Percentiles rank a stretch among this genome's conserved stretches.
Evolutionary conservation across 305 asterid genomes (phyloP).

Genomic region (Fraxinus latifolia): DNA sequence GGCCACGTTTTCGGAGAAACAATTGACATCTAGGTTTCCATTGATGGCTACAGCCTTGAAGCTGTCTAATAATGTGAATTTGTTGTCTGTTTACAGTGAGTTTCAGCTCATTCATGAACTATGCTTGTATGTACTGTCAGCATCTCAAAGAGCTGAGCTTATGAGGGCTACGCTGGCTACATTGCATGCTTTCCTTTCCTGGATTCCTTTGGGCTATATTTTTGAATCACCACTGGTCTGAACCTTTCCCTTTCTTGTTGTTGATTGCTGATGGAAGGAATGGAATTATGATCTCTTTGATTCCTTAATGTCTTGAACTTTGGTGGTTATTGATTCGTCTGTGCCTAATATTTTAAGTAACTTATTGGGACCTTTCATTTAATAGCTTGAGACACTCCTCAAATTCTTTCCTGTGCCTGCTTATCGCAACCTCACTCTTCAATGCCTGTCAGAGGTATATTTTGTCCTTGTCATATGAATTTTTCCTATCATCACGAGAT

Average conservation of each 20-base stretch:
- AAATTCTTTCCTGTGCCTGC: constrained; percentile 73
- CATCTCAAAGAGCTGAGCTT: constrained; percentile 94
- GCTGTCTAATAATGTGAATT: neutral
- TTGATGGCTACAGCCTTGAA: neutral
- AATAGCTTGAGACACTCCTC: constrained; percentile 84
- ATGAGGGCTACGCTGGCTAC: constrained; percentile 93
- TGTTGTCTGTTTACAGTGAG: constrained; percentile 52
- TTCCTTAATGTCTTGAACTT: neutral
- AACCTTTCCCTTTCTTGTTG: constrained; percentile 27
- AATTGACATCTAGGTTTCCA: neutral
- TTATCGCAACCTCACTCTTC: constrained; percentile 87
- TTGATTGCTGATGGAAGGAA: constrained; percentile 21
- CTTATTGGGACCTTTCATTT: constrained; percentile 23
- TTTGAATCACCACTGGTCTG: constrained; percentile 95
- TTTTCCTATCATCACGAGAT: neutral
- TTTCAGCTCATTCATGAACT: constrained; percentile 96
- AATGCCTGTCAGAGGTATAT: constrained; percentile 85
- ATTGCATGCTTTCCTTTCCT: constrained; percentile 92
- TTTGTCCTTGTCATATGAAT: neutral
- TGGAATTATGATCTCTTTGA: neutral
- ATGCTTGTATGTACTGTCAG: constrained; percentile 85
- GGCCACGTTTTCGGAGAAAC: neutral
- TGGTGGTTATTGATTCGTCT: neutral
- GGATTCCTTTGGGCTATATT: constrained; percentile 98
- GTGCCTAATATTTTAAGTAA: constrained; percentile 9